Conservation (phyloP, 2,329 filamentous ascomycete genomes). For the Ophiocordyceps camponoti-saundersi region DNA sequence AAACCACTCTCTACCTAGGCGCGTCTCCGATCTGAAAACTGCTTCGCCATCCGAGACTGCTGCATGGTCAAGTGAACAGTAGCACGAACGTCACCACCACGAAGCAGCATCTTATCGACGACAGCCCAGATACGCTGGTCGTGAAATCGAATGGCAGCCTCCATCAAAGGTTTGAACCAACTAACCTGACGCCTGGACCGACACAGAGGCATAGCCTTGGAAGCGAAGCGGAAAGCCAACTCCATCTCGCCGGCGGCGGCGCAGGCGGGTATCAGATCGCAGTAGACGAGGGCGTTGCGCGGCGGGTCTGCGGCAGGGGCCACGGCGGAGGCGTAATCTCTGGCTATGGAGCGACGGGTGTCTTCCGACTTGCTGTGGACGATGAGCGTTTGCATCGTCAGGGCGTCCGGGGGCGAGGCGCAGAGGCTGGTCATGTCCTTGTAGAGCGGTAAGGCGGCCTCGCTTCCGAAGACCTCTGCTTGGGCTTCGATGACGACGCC, state of each 20-base stretch:
- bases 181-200: slow-evolving; percentile 3
- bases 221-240: slow-evolving; percentile 16
- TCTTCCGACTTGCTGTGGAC: slow-evolving; percentile 10
- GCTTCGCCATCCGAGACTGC: slow-evolving; percentile 1
- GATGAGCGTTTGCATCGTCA: slow-evolving; percentile 14
- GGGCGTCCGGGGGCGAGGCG: slow-evolving; percentile 9
- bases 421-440: slow-evolving; percentile 11
- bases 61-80: slow-evolving; percentile 5
- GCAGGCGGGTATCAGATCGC: slow-evolving; percentile 13
- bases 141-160: slow-evolving; percentile 10
- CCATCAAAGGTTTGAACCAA: slow-evolving; percentile 14
- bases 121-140: slow-evolving; percentile 16
- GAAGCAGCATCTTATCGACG: slow-evolving; percentile 11
- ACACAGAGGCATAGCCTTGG: slow-evolving; percentile 3
- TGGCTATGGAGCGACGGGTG: slow-evolving; percentile 9
- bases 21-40: not conserved
- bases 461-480: slow-evolving; percentile 11
- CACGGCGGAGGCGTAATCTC: slow-evolving; percentile 12
- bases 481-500: slow-evolving; percentile 17
- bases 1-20: not conserved
- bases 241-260: slow-evolving; percentile 13
- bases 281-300: slow-evolving; percentile 6
- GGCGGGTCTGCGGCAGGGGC: slow-evolving; percentile 4
- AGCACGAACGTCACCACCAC: slow-evolving; percentile 1
- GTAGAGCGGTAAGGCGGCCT: slow-evolving; percentile 16